phyloP scores from a whole-genome alignment of 257 asterid species.

The Asclepias syriaca region DNA sequence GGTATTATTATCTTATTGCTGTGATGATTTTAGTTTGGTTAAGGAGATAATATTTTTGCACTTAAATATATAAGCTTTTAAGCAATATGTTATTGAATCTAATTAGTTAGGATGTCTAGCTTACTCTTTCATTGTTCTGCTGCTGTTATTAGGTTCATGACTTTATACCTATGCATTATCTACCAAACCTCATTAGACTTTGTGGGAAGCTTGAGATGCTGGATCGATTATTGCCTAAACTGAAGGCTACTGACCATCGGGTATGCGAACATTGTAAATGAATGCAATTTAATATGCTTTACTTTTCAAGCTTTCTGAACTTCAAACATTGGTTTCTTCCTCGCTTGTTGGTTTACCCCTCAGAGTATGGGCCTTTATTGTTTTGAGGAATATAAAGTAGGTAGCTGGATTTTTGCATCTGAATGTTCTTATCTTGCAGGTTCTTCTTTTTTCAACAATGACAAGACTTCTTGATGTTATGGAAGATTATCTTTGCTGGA shows the following conservation, averaged over 20 bases:
- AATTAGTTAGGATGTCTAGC: no score
- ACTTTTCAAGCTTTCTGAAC: conserved; percentile 10
- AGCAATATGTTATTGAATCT: not conserved
- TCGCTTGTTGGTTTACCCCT: not conserved
- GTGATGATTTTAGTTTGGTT: not conserved
- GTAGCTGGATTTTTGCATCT: not conserved
- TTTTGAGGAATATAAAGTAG: not conserved
- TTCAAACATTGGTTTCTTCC: not conserved
- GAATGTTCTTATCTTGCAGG: conserved; percentile 39
- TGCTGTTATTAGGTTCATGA: conserved; percentile 66
- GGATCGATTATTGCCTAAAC: conserved; percentile 88
- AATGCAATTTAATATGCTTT: conserved; percentile 1
- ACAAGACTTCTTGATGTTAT: conserved; percentile 96
- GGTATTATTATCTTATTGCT: not conserved
- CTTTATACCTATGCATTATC: conserved; percentile 79
- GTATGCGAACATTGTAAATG: conserved; percentile 29
- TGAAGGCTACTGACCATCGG: conserved; percentile 99
- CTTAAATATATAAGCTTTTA: not conserved
- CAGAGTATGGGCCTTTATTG: not conserved
- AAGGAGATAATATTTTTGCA: no score
- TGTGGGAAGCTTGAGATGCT: conserved; percentile 99
- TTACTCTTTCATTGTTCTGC: not conserved
- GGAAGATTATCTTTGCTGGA: conserved; percentile 99
- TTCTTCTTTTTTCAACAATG: conserved; percentile 97
- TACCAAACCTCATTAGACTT: conserved; percentile 75